phyloP scores from a whole-genome alignment of 2,329 filamentous ascomycete species.

The Thelonectria rubi region DNA sequence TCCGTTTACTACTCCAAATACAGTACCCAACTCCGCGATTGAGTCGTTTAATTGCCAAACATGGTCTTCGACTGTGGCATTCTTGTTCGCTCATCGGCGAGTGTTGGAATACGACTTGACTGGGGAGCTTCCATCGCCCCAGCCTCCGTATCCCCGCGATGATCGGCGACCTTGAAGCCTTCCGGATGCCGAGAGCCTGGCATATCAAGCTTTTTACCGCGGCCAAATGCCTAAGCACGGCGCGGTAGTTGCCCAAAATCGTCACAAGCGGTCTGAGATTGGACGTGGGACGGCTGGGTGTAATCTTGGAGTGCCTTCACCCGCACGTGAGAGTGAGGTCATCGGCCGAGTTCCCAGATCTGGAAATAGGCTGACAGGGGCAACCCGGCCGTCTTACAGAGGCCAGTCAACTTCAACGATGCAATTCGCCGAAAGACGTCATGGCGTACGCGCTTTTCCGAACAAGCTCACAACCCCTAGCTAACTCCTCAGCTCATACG shows the following conservation, averaged over 20 bases:
- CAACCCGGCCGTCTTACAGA: not conserved
- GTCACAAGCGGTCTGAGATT: not conserved
- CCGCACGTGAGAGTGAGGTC: conserved; percentile 4
- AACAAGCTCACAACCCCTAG: not conserved
- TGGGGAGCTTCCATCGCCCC: not conserved
- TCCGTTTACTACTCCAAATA: conserved; percentile 2
- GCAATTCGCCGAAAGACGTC: conserved; percentile 15
- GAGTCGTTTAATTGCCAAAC: not conserved
- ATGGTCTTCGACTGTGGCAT: not conserved
- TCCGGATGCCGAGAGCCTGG: not conserved
- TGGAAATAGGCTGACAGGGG: conserved; percentile 13
- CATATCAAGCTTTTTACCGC: not conserved
- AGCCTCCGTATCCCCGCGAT: not conserved
- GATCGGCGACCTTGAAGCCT: not conserved
- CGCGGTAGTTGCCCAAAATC: not conserved
- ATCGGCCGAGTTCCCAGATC: conserved; percentile 9
- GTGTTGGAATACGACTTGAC: not conserved
- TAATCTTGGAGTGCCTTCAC: not conserved
- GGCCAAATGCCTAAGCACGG: not conserved
- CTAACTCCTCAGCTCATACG: conserved; percentile 6
- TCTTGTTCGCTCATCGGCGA: not conserved
- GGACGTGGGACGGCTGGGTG: not conserved
- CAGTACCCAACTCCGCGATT: not conserved
- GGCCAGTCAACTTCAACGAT: not conserved
- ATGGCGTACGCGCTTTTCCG: not conserved